A percentile compares a stretch with the other conserved stretches of the same genome.
Conservation (phyloP, 2,329 filamentous ascomycete genomes). For the Phaeophleospora eucalypticola region DNA sequence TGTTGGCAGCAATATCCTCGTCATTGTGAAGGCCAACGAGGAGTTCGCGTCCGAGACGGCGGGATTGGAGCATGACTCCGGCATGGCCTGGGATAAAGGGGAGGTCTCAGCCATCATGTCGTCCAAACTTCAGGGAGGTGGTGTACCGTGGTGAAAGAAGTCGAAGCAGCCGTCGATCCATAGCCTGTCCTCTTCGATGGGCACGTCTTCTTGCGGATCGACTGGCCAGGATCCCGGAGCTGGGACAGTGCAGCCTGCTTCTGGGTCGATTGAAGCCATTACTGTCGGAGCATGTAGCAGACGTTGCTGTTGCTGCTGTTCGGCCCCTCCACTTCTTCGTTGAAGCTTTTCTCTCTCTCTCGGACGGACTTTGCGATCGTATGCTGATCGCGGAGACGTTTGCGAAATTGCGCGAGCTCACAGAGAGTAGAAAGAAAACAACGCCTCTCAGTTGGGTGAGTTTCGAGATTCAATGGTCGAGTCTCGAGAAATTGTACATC, state of each 20-base stretch:
- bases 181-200: constrained; percentile 66
- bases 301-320: background rate
- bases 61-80: constrained; percentile 92
- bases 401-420: too few relatives aligned
- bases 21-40: constrained; percentile 93
- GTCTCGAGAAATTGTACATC: too few relatives aligned
- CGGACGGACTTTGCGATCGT: too few relatives aligned
- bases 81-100: constrained; percentile 60
- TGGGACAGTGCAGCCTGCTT: constrained; percentile 43
- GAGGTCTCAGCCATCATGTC: constrained; percentile 14
- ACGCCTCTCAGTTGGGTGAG: too few relatives aligned
- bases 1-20: constrained; percentile 92
- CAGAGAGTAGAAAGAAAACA: too few relatives aligned
- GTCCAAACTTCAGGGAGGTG: background rate
- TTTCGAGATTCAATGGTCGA: too few relatives aligned
- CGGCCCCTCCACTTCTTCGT: background rate
- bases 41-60: constrained; percentile 82
- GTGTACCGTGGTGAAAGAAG: constrained; percentile 81
- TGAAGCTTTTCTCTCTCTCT: background rate
- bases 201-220: constrained; percentile 57
- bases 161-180: constrained; percentile 99
- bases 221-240: constrained; percentile 59
- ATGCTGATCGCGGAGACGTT: too few relatives aligned
- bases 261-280: constrained; percentile 30
- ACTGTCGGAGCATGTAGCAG: background rate